Conservation (phyloP, 1,284 basidiomycete species). For the Apiotrichum mycotoxinovorans region DNA sequence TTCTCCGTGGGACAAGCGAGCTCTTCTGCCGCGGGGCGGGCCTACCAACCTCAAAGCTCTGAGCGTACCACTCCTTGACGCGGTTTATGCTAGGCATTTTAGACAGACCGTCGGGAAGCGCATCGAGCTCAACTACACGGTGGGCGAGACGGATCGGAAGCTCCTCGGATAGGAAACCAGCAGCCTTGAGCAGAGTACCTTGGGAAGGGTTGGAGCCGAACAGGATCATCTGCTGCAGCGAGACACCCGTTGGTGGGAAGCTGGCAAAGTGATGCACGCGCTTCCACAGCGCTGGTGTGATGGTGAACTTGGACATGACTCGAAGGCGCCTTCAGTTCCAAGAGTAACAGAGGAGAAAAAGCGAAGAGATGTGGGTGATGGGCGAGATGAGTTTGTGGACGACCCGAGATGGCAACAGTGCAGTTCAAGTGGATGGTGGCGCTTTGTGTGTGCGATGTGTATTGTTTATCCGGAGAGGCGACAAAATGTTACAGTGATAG, state of each 20-base stretch:
- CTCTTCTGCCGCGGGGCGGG: too few species aligned
- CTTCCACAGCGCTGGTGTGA: constrained; percentile 79
- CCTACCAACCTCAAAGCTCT: constrained; percentile 83
- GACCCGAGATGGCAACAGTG: background rate
- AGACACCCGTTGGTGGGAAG: constrained; percentile 91
- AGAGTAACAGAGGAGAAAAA: background rate
- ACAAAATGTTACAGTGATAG: too few species aligned
- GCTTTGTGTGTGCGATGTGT: too few species aligned
- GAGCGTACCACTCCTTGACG: constrained; percentile 98
- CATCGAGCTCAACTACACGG: constrained; percentile 92
- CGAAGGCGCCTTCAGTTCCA: background rate
- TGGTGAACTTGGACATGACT: constrained; percentile 54
- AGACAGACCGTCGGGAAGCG: constrained; percentile 85
- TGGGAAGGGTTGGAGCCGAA: constrained; percentile 69
- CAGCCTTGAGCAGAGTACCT: constrained; percentile 79
- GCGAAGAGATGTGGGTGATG: background rate
- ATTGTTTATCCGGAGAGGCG: too few species aligned
- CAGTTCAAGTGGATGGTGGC: too few species aligned
- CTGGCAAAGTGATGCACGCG: constrained; percentile 90
- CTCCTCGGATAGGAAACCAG: constrained; percentile 71
- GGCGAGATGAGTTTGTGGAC: background rate
- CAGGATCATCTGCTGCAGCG: constrained; percentile 83
- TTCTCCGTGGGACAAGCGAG: too few species aligned
- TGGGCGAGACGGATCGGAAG: constrained; percentile 93
- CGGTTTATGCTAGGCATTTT: constrained; percentile 91